These are phyloP conservation scores for Lachancea quebecensis DNA, from an alignment of 805 yeast species.

Conservation along the genomic window DNA sequence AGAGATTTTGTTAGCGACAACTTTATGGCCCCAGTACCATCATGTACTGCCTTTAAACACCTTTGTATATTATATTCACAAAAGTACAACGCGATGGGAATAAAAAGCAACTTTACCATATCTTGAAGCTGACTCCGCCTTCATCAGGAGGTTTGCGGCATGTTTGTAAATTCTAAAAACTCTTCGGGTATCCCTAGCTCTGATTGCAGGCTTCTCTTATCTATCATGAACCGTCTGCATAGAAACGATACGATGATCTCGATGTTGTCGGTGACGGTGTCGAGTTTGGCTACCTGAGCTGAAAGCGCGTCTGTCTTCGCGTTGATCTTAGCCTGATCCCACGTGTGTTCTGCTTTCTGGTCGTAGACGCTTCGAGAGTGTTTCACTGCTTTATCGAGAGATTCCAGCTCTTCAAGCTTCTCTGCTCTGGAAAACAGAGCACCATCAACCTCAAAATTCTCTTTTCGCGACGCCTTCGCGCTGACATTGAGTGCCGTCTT, in stretches of 20 bases:
- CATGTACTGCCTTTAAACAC: no score
- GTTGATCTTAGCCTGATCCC: conserved; percentile 17
- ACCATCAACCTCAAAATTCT: conserved; percentile 8
- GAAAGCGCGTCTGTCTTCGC: conserved; percentile 7
- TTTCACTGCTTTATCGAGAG: conserved; percentile 6
- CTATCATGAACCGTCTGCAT: conserved; percentile 26
- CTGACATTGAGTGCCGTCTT: conserved; percentile 9
- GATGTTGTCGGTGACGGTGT: conserved; percentile 35
- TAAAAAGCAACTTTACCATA: not conserved
- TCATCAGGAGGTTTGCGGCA: not conserved
- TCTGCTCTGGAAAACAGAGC: conserved; percentile 11
- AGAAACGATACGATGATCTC: conserved; percentile 36
- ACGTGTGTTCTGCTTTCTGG: conserved; percentile 16
- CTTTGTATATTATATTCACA: not conserved
- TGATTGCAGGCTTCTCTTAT: conserved; percentile 26
- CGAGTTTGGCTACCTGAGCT: conserved; percentile 11
- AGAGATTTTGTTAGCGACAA: not conserved
- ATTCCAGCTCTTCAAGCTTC: conserved; percentile 9
- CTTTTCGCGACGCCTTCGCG: conserved; percentile 1
- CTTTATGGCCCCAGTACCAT: no score
- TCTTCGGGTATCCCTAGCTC: conserved; percentile 43
- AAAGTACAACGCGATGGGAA: not conserved
- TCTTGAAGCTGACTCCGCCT: not conserved
- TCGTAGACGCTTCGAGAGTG: conserved; percentile 6
- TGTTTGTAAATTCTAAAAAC: conserved; percentile 23